Conservation (phyloP, 2,329 filamentous ascomycete genomes). For the Phialophora tarda region DNA sequence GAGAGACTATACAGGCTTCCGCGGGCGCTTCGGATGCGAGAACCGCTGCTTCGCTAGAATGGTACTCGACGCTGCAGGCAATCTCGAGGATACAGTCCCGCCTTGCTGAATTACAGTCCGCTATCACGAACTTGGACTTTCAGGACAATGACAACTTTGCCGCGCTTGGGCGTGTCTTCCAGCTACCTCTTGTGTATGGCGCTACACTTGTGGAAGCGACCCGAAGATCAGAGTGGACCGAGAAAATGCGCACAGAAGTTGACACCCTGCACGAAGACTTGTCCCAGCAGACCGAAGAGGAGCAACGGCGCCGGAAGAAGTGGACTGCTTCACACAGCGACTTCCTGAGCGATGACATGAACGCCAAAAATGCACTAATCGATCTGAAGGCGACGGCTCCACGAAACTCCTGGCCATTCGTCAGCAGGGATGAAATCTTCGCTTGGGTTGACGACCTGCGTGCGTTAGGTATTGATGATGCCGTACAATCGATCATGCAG, state of each 20-base stretch:
- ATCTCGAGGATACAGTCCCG: slow-evolving; percentile 80
- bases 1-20: slow-evolving; percentile 62
- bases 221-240: slow-evolving; percentile 84
- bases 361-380: slow-evolving; percentile 64
- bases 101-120: slow-evolving; percentile 72
- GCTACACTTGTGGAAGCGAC: slow-evolving; percentile 86
- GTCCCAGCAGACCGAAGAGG: slow-evolving; percentile 89
- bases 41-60: slow-evolving; percentile 59
- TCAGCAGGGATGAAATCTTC: slow-evolving; percentile 76
- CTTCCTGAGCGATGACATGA: slow-evolving; percentile 38
- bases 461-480: slow-evolving; percentile 66
- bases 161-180: slow-evolving; percentile 76
- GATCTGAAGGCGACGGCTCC: slow-evolving; percentile 85
- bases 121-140: slow-evolving; percentile 73
- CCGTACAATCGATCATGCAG: slow-evolving; percentile 75
- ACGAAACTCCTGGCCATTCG: slow-evolving; percentile 78
- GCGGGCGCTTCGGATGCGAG: slow-evolving; percentile 69
- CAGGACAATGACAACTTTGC: slow-evolving; percentile 82
- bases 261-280: slow-evolving; percentile 89
- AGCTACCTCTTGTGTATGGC: slow-evolving; percentile 87
- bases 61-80: slow-evolving; percentile 77
- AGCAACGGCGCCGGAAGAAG: slow-evolving; percentile 82
- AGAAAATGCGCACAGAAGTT: slow-evolving; percentile 87
- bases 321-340: slow-evolving; percentile 68
- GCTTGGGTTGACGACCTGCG: slow-evolving; percentile 72